Evolutionary conservation across 2,329 filamentous ascomycete species (phyloP).

Genomic region (Colletotrichum sp.): DNA sequence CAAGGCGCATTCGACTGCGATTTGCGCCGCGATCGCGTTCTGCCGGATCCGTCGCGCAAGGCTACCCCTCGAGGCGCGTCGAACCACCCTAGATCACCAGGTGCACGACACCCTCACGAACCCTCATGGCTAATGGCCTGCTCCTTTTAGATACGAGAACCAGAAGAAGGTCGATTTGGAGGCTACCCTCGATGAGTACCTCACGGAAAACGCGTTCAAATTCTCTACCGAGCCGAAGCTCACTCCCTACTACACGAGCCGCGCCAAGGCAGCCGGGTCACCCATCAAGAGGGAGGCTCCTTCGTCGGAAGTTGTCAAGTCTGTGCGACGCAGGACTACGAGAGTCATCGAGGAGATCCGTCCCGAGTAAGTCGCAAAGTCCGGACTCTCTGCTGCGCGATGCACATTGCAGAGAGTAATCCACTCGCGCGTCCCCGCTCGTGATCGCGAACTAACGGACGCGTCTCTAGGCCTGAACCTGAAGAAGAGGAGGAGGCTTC

Average conservation of each 20-base stretch:
- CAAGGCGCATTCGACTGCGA: background rate
- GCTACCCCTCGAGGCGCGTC: conserved; percentile 18
- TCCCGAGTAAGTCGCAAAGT: conserved; percentile 44
- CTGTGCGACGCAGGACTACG: conserved; percentile 48
- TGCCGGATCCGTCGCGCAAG: conserved; percentile 20
- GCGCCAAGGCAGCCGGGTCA: conserved; percentile 62
- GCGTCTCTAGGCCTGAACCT: background rate
- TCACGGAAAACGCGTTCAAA: conserved; percentile 70
- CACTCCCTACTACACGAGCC: conserved; percentile 76
- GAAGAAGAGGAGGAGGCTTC: background rate
- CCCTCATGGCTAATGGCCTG: background rate
- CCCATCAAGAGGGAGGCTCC: conserved; percentile 63
- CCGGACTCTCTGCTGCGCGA: background rate
- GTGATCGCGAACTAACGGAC: conserved; percentile 10
- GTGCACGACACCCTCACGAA: conserved; percentile 24
- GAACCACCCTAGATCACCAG: background rate
- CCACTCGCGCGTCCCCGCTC: background rate
- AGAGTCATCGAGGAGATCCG: conserved; percentile 50
- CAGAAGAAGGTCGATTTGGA: conserved; percentile 84
- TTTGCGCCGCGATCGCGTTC: background rate
- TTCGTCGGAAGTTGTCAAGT: conserved; percentile 45
- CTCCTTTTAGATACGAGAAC: conserved; percentile 63
- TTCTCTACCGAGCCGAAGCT: conserved; percentile 70
- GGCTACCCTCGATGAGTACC: conserved; percentile 72
- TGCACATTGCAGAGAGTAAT: background rate